phyloP scores from a whole-genome alignment of 1,139 yeast species.

The Geotrichum histeridarum region DNA sequence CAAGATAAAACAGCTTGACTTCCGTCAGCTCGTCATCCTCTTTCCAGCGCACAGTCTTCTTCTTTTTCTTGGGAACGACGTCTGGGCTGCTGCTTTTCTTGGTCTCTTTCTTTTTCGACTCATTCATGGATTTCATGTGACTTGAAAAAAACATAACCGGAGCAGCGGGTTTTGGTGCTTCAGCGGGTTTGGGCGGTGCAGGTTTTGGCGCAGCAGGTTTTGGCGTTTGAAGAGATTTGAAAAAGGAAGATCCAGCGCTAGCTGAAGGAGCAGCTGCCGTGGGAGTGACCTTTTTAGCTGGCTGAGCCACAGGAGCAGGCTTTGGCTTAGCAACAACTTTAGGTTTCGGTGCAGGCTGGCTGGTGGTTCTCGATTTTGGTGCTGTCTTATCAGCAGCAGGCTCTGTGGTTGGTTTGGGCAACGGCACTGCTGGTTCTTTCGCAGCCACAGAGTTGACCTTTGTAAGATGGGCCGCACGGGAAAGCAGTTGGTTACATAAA shows the following conservation, averaged over 20 bases:
- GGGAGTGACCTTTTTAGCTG: constrained; percentile 6
- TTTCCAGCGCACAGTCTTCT: constrained; percentile 38
- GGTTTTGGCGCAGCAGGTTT: constrained; percentile 15
- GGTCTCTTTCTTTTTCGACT: constrained; percentile 15
- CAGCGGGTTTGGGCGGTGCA: constrained; percentile 6
- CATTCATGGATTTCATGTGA: constrained; percentile 21
- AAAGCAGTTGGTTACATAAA: constrained; percentile 7
- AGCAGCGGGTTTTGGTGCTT: constrained; percentile 13
- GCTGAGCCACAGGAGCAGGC: constrained; percentile 6
- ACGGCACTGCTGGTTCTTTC: constrained; percentile 1
- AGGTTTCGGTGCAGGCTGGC: background rate
- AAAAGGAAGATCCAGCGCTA: constrained; percentile 22
- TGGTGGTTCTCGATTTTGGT: background rate
- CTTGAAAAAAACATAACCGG: constrained; percentile 22
- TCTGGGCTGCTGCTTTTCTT: constrained; percentile 5
- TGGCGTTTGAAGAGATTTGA: constrained; percentile 23
- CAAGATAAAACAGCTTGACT: constrained; percentile 44
- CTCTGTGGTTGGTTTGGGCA: background rate
- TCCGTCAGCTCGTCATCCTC: constrained; percentile 38
- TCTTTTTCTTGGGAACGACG: constrained; percentile 22
- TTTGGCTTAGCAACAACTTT: constrained; percentile 6
- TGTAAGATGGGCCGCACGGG: constrained; percentile 13
- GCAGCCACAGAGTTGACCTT: constrained; percentile 10
- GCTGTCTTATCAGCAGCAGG: background rate
- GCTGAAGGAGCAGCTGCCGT: constrained; percentile 8